Base-by-base conservation (phyloP, 192 early-diverging fungal species). In the Coemansia sp. region DNA sequence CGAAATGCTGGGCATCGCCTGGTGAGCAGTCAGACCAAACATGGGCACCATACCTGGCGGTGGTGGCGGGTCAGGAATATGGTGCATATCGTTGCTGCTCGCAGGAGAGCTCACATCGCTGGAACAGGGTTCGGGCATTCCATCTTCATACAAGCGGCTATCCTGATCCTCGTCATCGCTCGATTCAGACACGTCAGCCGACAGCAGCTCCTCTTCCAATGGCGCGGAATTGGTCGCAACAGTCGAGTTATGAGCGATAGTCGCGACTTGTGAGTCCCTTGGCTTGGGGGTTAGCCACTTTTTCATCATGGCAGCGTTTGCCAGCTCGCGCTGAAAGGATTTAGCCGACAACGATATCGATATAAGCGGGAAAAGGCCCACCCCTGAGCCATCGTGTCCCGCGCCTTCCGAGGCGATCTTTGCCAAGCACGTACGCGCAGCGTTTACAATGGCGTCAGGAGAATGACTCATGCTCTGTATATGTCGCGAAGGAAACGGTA, bases 221-320 rank as follows among this genome's bases (percentile, higher is more conserved):
- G 34, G 11, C 4, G 13, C 24, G 10, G 39, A 20, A 5, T 24
- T 39, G 11, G 55, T 27, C 6, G 69, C 8, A 1, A 18, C 15
- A 31, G 40, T 24, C 27, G 20, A 20, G 9, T 6, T 44, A 10
- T 16, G 34, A 34, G 46, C 29, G 4, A 16, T 5, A 2, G 10
- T 31, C 11, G 44, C 66, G 18, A 18, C 38, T 20, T 39, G 24
- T 12, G 43, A 16, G 27, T 2, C 24, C 11, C 47, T 60, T 18
- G 69, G 38, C 29, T 71, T 67, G 4, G 58, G 50, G 4, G 49
- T 31, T 31, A 84, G 66, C 76, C 76, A 84, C n/a, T 71, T 70
- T 33, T 78, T 67, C 81, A 84, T 84, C 65, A 79, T 33, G 12
- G 77, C 62, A 3, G 71, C 77, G 20, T 69, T 62, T 18, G 81